Conservation (phyloP, 768 basidiomycete genomes). For the Gymnopilus junonius region DNA sequence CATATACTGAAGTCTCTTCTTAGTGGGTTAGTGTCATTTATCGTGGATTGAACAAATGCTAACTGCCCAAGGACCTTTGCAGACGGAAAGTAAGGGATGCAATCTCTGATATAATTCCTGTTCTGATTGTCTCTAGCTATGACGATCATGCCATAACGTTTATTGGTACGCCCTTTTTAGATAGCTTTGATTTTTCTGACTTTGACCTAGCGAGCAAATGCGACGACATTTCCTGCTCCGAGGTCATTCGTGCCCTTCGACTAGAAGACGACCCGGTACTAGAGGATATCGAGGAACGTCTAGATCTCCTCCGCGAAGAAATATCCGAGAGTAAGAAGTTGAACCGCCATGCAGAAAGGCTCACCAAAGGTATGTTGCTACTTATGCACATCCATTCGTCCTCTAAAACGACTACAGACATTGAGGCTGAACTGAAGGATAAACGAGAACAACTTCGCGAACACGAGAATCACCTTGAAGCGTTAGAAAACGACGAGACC, state of each 20-base stretch:
- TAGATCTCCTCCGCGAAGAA: slow-evolving; percentile 40
- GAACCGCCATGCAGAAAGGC: slow-evolving; percentile 42
- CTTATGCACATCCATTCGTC: not conserved
- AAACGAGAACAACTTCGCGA: slow-evolving; percentile 42
- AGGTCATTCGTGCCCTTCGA: slow-evolving; percentile 53
- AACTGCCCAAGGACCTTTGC: not conserved
- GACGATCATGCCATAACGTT: slow-evolving; percentile 64
- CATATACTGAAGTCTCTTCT: slow-evolving; percentile 7
- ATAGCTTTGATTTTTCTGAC: not conserved
- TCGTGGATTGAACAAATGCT: not conserved
- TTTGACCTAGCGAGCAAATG: slow-evolving; percentile 55
- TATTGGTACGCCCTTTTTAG: slow-evolving; percentile 44
- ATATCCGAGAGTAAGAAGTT: slow-evolving; percentile 42
- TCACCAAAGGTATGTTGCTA: slow-evolving; percentile 44
- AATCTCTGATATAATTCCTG: not conserved
- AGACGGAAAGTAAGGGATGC: slow-evolving; percentile 59
- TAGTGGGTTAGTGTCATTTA: slow-evolving; percentile 45
- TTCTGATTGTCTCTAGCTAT: slow-evolving; percentile 40
- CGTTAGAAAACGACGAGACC: slow-evolving; percentile 46
- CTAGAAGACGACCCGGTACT: slow-evolving; percentile 59
- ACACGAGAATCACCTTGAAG: slow-evolving; percentile 49
- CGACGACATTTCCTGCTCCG: slow-evolving; percentile 65
- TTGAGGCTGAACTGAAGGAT: slow-evolving; percentile 43
- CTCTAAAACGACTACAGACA: slow-evolving; percentile 29
- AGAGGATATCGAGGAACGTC: slow-evolving; percentile 50